Evolutionary conservation across 2,329 filamentous ascomycete species (phyloP), one percentile per base, ranked within the genome.

Genomic region (Ophiocordyceps sinensis): DNA sequence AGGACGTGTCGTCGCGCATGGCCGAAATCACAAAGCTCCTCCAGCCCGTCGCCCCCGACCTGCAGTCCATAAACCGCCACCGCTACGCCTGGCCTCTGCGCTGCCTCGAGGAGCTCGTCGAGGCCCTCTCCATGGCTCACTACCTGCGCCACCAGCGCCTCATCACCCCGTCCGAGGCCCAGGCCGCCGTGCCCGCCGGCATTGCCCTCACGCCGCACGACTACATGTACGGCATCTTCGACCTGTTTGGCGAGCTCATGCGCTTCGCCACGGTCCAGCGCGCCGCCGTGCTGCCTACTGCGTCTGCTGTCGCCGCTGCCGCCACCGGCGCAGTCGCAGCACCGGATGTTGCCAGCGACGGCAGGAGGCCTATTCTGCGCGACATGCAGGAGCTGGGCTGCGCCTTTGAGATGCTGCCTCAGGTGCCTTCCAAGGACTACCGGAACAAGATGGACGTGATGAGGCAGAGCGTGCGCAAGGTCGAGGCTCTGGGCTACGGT

Each of bases 181-280:
- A 67, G 28, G 61, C 53, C 0, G 60, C 65, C 3, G 58, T 79
- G 8, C 67, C 66, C 0, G 46, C 63, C 0, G 70, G 68, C 1
- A 71, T 95, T 3, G 53, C 68, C 1, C 67, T 95, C 17, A 85
- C 83, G 2, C 71, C 79, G 23, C 77, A 89, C 42, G 91, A 98
- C 60, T 96, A 94, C 57, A 64, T 94, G 43, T 80, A 91, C 47
- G 91, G 89, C 9, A 64, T 98, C 3, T 95, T 94, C 54, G 91
- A 98, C 59, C 74, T 96, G 50, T 88, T 88, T 1, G 91, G 91
- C 32, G 91, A 98, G 65, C 71, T 96, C 67, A 98, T 98, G 91
- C 76, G 88, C 28, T 96, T 95, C 61, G 87, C 86, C 0, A 91
- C 94, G 39, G 88, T 88, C 6, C 82, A 87, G 5, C 79, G 68